Percentiles rank a stretch among this genome's conserved stretches.
Conservation (phyloP, 2,329 filamentous ascomycete genomes). For the Teratosphaeria gauchensis region DNA sequence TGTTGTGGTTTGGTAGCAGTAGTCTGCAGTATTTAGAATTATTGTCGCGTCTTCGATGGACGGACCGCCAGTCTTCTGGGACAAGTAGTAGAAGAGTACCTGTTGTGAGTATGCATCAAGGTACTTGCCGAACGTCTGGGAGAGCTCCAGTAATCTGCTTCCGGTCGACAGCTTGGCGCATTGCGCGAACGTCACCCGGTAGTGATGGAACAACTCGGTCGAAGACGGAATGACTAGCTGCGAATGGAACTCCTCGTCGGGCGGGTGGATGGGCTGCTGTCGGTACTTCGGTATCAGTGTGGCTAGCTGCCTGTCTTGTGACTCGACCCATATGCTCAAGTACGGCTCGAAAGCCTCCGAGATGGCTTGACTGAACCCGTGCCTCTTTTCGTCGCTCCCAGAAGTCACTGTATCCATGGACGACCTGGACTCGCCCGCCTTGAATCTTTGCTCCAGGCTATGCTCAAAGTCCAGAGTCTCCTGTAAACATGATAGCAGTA, state of each 20-base stretch:
- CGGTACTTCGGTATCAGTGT: conserved; percentile 80
- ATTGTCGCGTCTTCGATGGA: conserved; percentile 69
- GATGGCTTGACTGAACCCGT: conserved; percentile 79
- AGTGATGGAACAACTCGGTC: conserved; percentile 95
- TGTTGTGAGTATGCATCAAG: conserved; percentile 93
- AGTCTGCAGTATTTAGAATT: conserved; percentile 93
- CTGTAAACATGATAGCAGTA: conserved; percentile 79
- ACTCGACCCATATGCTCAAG: conserved; percentile 92
- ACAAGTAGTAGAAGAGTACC: conserved; percentile 66
- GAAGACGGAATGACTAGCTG: conserved; percentile 87
- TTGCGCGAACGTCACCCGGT: conserved; percentile 83
- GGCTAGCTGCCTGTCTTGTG: conserved; percentile 81
- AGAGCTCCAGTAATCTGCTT: conserved; percentile 74
- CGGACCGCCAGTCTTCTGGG: conserved; percentile 48
- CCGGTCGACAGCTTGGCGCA: conserved; percentile 93
- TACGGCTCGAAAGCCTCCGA: conserved; percentile 97
- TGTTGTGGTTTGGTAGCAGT: conserved; percentile 87
- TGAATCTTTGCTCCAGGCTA: conserved; percentile 73
- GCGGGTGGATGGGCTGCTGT: conserved; percentile 64
- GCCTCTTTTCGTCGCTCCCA: conserved; percentile 64
- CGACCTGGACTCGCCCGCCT: conserved; percentile 49
- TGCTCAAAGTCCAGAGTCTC: conserved; percentile 98
- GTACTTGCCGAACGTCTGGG: conserved; percentile 80
- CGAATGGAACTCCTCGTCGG: conserved; percentile 84
- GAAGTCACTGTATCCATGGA: conserved; percentile 79